Conservation (phyloP, 768 basidiomycete genomes). For the Boletus vermiculosoides region DNA sequence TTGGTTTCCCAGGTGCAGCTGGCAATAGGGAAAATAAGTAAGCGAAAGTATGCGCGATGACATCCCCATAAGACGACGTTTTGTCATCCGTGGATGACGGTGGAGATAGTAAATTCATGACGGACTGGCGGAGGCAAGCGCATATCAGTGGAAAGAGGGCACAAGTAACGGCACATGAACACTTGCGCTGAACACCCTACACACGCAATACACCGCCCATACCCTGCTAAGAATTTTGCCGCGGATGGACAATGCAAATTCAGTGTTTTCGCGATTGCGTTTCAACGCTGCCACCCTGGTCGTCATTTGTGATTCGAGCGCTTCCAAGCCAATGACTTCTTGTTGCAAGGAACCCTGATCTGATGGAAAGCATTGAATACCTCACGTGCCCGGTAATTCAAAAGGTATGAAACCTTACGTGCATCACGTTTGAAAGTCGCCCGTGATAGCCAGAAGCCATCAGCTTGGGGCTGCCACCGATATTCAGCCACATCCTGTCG, state of each 20-base stretch:
- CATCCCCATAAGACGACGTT: constrained; percentile 43
- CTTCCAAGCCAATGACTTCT: constrained; percentile 63
- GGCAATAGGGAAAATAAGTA: constrained; percentile 41
- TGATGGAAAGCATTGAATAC: constrained; percentile 13
- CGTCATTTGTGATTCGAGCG: constrained; percentile 67
- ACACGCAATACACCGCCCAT: constrained; percentile 67
- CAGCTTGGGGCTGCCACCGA: constrained; percentile 22
- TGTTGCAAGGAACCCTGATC: constrained; percentile 42
- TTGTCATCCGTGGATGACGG: constrained; percentile 35
- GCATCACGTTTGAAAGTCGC: constrained; percentile 31
- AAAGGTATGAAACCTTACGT: constrained; percentile 26
- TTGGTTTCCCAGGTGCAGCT: constrained; percentile 25
- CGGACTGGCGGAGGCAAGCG: constrained; percentile 25
- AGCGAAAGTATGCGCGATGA: constrained; percentile 42
- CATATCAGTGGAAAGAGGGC: constrained; percentile 15
- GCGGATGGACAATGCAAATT: constrained; percentile 52
- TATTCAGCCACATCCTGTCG: constrained; percentile 7
- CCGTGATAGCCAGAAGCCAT: constrained; percentile 31
- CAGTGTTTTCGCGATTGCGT: constrained; percentile 45
- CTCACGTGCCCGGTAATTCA: neutral
- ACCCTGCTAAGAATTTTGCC: constrained; percentile 51
- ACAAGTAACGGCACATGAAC: constrained; percentile 6
- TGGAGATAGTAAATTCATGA: constrained; percentile 34
- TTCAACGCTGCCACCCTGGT: constrained; percentile 53
- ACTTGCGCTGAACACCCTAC: constrained; percentile 61